These are phyloP conservation scores for Trichothecium roseum DNA, from an alignment of 2,329 filamentous ascomycete genomes.

Conservation along the genomic window DNA sequence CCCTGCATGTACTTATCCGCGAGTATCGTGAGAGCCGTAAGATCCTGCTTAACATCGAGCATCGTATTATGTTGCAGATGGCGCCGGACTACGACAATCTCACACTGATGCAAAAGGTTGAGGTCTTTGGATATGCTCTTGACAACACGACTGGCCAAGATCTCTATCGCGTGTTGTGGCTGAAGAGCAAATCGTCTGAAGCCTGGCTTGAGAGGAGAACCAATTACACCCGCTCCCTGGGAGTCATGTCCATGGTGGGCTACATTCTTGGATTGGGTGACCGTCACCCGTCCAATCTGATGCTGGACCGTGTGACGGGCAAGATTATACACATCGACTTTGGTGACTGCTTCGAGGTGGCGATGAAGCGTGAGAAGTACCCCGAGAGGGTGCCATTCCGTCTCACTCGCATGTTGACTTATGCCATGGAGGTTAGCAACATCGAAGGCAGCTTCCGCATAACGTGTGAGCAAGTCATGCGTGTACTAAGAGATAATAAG, in stretches of 20 bases:
- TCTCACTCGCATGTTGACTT: constrained; percentile 95
- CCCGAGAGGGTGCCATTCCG: constrained; percentile 96
- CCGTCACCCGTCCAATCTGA: constrained; percentile 92
- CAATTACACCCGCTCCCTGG: constrained; percentile 95
- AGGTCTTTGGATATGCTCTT: constrained; percentile 97
- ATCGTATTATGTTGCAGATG: constrained; percentile 99
- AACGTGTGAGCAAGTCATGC: constrained; percentile 97
- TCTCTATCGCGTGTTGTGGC: constrained; percentile 92
- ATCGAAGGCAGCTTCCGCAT: constrained; percentile 98
- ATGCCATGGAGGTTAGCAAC: constrained; percentile 99
- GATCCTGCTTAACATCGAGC: constrained; percentile 97
- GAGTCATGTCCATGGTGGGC: constrained; percentile 99
- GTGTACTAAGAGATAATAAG: constrained; percentile 91
- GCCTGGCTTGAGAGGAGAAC: constrained; percentile 95
- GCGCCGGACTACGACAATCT: constrained; percentile 97
- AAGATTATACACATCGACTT: constrained; percentile 99
- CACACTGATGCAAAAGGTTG: constrained; percentile 98
- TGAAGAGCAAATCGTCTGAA: constrained; percentile 97
- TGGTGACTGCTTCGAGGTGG: constrained; percentile 97
- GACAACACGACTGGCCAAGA: constrained; percentile 99
- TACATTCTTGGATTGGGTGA: constrained; percentile 97
- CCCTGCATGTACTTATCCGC: constrained; percentile 88
- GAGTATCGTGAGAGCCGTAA: constrained; percentile 96
- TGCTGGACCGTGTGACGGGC: constrained; percentile 91
- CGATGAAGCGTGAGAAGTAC: constrained; percentile 99